These are phyloP conservation scores for Schizosaccharomyces pombe DNA, from an alignment of 805 yeast genomes.

Conservation along the genomic window DNA sequence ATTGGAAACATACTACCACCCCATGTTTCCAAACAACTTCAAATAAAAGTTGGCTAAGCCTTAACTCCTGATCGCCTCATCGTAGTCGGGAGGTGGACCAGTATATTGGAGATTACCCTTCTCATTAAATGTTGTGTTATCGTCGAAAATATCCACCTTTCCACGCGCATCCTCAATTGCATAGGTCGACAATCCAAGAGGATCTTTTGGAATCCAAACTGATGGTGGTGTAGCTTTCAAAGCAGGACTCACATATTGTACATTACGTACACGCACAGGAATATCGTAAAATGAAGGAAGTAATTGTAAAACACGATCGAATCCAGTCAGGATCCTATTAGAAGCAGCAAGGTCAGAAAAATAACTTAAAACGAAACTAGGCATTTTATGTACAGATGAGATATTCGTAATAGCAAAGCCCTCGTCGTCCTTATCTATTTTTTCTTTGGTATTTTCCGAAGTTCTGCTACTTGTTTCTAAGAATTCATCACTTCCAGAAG, in stretches of 20 bases:
- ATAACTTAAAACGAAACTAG: neutral
- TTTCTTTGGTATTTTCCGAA: neutral
- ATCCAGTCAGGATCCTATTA: neutral
- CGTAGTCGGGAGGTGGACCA: neutral
- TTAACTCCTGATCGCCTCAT: neutral
- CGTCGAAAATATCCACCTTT: neutral
- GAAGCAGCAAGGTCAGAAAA: neutral
- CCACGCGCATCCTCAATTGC: conserved; percentile 14
- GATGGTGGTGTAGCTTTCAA: conserved; percentile 14
- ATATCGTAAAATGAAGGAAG: neutral
- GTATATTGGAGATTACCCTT: neutral
- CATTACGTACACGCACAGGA: neutral
- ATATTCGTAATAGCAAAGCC: neutral
- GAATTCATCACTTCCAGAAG: neutral
- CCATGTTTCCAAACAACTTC: too few relatives aligned
- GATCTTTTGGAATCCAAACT: conserved; percentile 25
- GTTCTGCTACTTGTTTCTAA: neutral
- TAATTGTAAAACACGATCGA: neutral
- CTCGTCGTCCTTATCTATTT: neutral
- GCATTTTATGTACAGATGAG: neutral
- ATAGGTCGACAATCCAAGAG: conserved; percentile 17
- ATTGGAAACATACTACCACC: too few relatives aligned
- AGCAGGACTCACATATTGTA: conserved; percentile 13
- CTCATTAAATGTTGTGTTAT: neutral
- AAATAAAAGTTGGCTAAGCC: too few relatives aligned